phyloP scores from a whole-genome alignment of 164 flowering plant species.

The Vitis cinerea region DNA sequence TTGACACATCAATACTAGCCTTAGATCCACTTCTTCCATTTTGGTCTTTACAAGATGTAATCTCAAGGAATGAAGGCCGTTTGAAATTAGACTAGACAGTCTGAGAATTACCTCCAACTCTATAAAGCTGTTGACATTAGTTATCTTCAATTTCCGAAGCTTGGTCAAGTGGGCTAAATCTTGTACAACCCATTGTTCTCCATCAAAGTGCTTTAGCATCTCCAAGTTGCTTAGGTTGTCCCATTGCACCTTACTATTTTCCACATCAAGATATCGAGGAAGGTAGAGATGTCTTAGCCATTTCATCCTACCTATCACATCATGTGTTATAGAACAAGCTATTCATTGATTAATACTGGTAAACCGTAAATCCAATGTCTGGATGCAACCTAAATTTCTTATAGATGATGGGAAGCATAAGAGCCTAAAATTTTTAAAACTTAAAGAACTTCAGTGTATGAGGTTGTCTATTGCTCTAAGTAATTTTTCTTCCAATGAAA shows the following conservation, averaged over 20 bases:
- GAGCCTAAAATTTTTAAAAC: not conserved
- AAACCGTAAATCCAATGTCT: conserved; percentile 5
- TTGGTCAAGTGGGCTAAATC: conserved; percentile 8
- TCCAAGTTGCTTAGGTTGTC: conserved; percentile 20
- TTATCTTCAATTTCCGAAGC: conserved; percentile 4
- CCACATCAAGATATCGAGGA: not conserved
- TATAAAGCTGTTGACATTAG: not conserved
- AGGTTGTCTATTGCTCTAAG: conserved; percentile 13
- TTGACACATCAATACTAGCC: not conserved
- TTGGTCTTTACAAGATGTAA: not conserved
- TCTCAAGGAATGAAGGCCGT: conserved; percentile 1
- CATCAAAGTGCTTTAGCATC: conserved; percentile 7
- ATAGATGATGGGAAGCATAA: conserved; percentile 17
- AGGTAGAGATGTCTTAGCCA: conserved; percentile 15
- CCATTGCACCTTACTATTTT: conserved; percentile 1
- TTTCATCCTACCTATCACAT: conserved; percentile 20
- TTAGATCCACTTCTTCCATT: not conserved
- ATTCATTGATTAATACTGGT: too few species aligned
- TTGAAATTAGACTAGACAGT: not conserved
- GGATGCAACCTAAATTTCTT: conserved; percentile 16
- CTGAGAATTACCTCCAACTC: not conserved
- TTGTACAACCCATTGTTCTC: not conserved
- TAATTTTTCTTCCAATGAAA: not conserved
- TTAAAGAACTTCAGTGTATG: conserved; percentile 24
- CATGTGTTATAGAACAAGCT: not conserved